These are phyloP conservation scores for Globisporangium abappressorium DNA, from an alignment of 352 stramenopile species.

Conservation along the genomic window DNA sequence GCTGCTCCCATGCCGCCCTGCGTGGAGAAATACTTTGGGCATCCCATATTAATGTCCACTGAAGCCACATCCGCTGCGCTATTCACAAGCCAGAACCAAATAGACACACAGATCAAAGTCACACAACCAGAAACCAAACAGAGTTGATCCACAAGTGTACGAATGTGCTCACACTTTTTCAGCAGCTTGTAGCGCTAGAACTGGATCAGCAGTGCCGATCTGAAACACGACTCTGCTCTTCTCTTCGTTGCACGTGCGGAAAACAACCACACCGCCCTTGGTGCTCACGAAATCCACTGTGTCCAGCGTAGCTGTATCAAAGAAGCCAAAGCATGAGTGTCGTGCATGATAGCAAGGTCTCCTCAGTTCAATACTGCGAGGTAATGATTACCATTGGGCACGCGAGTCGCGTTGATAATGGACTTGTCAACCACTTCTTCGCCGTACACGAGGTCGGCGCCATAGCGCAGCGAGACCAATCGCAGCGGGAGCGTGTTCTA, in stretches of 20 bases:
- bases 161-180: constrained; percentile 58
- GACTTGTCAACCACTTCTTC: constrained; percentile 96
- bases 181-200: constrained; percentile 73
- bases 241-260: constrained; percentile 86
- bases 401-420: constrained; percentile 77
- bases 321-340: neutral
- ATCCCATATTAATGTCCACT: constrained; percentile 95
- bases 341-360: neutral
- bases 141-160: neutral
- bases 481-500: constrained; percentile 91
- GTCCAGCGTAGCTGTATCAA: constrained; percentile 53
- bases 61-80: constrained; percentile 84
- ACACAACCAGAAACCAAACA: neutral
- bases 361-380: too few relatives aligned
- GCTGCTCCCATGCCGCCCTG: constrained; percentile 91
- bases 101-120: neutral
- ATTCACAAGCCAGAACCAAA: neutral
- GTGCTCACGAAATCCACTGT: constrained; percentile 90
- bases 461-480: constrained; percentile 89
- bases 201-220: constrained; percentile 79
- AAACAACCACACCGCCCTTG: constrained; percentile 80
- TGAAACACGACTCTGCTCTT: constrained; percentile 85
- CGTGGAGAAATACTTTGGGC: constrained; percentile 92
- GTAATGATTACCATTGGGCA: constrained; percentile 59
- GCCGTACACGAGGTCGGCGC: constrained; percentile 90